Evolutionary conservation across 345 rosid species (phyloP), one percentile per base, ranked within the genome.

Genomic region (Populus simonii): DNA sequence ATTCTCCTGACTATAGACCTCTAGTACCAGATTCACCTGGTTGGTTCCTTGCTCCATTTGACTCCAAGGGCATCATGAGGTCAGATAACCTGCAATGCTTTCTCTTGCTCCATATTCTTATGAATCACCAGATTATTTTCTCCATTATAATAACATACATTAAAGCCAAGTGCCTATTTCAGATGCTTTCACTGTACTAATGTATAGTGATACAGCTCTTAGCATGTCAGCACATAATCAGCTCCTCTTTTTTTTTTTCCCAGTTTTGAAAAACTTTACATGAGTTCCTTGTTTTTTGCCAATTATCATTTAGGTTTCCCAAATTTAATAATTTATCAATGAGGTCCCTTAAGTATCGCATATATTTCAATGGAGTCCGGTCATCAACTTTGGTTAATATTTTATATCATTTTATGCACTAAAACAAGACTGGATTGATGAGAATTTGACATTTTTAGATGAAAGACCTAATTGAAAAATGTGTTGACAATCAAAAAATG

Each of bases 1-100:
- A 88, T 79, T 89, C 89, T 81, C 92, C 90, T 20, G 88, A 88
- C 76, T 89, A 88, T 79, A 91, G 89, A 55, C 85, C 91, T 75
- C 74, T 83, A 68, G 91, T 89, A 45, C 84, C 85, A 74, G 80
- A 83, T 85, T 75, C 92, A 65, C 92, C 92, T 75, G 76, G 51
- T 10, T 89, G 92, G 89, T 89, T 90, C 84, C 86, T 84, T 74
- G 87, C 92, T 66, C 89, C 92, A 15, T 89, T 86, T 85, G 92
- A 89, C 59, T 89, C 92, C 2, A 90, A 89, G 81, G 92, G 92
- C 70, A 76, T 88, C 80, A 75, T 88, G 68, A 89, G 92, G 90
- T 86, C 71, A 62, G 57, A 72, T 51, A 38, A 36, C 76, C 62
- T 25, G 39, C 6, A n/a, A 53, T 39, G 13, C 59, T 49, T 72